Percentiles rank a stretch among this genome's conserved stretches.
phyloP scores from a whole-genome alignment of 768 basidiomycete species.

The Amanita polypyramis region DNA sequence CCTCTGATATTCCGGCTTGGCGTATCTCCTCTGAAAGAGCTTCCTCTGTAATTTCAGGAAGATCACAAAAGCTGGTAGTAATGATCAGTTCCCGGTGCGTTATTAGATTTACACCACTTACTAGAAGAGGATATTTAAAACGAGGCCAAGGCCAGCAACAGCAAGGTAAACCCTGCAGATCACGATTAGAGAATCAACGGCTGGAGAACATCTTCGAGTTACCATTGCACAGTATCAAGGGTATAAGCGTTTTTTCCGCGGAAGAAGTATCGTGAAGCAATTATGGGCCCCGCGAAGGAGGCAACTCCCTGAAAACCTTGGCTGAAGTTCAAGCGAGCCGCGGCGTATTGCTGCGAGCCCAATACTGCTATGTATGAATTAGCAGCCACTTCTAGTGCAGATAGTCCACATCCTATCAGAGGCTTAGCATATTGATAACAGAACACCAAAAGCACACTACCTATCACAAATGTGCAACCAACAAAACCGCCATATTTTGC shows the following conservation, averaged over 20 bases:
- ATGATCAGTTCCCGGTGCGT: background rate
- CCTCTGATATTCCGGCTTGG: constrained; percentile 25
- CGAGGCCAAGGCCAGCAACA: constrained; percentile 50
- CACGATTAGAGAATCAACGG: background rate
- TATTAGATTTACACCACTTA: constrained; percentile 18
- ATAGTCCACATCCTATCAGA: constrained; percentile 47
- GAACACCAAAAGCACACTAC: constrained; percentile 18
- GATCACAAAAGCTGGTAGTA: constrained; percentile 42
- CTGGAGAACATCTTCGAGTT: background rate
- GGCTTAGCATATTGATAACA: constrained; percentile 1
- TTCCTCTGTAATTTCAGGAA: constrained; percentile 66
- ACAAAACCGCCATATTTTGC: constrained; percentile 65
- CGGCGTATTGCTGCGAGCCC: constrained; percentile 58
- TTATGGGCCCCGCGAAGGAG: constrained; percentile 63
- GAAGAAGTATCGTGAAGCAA: constrained; percentile 71
- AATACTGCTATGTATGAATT: constrained; percentile 74
- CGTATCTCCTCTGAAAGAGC: constrained; percentile 43
- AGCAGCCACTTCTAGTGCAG: constrained; percentile 60
- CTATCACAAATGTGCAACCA: constrained; percentile 61
- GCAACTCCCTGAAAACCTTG: constrained; percentile 76
- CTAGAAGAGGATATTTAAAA: constrained; percentile 58
- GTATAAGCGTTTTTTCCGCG: constrained; percentile 46
- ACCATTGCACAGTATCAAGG: constrained; percentile 64
- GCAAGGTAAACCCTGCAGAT: constrained; percentile 49
- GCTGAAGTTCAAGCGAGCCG: constrained; percentile 68